phyloP scores from a whole-genome alignment of 73 alveolate genomes.

The Loxodes magnus region DNA sequence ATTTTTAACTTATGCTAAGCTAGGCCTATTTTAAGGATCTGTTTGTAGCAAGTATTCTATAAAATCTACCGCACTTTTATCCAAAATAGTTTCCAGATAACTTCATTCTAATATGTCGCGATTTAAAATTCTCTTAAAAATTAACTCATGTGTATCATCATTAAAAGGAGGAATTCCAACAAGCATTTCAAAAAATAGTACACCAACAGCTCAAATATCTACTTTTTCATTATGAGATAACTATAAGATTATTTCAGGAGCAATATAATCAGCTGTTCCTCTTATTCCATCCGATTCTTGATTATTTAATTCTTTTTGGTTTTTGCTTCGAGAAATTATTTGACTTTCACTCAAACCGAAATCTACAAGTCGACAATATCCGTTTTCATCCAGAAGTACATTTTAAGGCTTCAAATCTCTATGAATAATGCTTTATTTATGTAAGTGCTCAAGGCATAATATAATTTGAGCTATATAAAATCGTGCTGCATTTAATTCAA shows the following conservation, averaged over 20 bases:
- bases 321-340: too few species aligned
- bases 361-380: slow-evolving; percentile 7
- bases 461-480: slow-evolving; percentile 60
- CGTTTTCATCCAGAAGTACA: background rate
- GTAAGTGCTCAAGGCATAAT: slow-evolving; percentile 58
- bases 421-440: slow-evolving; percentile 47
- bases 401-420: slow-evolving; percentile 78
- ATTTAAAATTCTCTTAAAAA: background rate
- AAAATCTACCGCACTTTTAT: background rate
- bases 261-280: slow-evolving; percentile 12
- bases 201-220: slow-evolving; percentile 4
- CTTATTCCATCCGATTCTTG: too few species aligned
- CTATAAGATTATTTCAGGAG: slow-evolving; percentile 7
- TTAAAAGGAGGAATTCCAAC: slow-evolving; percentile 13
- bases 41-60: background rate
- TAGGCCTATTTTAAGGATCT: background rate
- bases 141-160: background rate
- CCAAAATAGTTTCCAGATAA: background rate
- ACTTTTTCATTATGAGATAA: background rate
- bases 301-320: too few species aligned
- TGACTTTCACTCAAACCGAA: too few species aligned
- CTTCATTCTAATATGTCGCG: background rate
- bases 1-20: background rate
- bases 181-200: background rate
- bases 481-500: slow-evolving; percentile 52